Evolutionary conservation across 805 yeast genomes (phyloP), one percentile per base, ranked within the genome.

Genomic region (Clavispora phyllophila): DNA sequence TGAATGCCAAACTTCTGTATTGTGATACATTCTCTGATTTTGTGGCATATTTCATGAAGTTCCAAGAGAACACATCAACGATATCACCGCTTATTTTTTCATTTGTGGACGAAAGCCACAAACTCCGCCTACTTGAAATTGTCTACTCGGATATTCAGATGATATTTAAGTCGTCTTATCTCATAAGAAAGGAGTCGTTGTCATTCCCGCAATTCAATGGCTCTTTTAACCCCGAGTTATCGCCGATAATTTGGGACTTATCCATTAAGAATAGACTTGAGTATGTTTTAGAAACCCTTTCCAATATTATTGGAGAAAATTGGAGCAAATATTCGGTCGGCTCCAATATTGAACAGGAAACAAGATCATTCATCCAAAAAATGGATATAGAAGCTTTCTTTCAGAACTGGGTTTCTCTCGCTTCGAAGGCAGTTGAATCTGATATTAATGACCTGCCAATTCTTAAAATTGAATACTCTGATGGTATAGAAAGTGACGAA

Each of bases 331-430:
- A 61, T 46, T 60, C 73, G 2, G 35, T 57, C 12, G 96, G 96
- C 0, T 74, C 72, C 40, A 76, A 73, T 46, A 74, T 91, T 1
- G 65, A 73, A 9, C 58, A 66, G 1, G 86, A 79, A 45, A 69
- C 78, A 19, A 50, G 57, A 2, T 59, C 65, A 0, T 66, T 85
- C 37, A 53, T 67, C n/a, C 60, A 66, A 19, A 75, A 72, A 37
- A 59, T 81, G 9, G 67, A 82, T 38, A 55, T 78, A 0, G 60
- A 70, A 22, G 45, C 42, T 0, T 50, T 75, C 0, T 74, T 72
- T 39, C 60, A 67, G 0, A 54, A 57, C 2, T 88, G 95, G 93
- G 38, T 76, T 9, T 37, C 43, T 0, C 40, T 46, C 1, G 53
- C 51, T 17, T 9, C 33, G 6, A 15, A 17, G 13, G 19, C 20